These are phyloP conservation scores for Aspergillus hiratsukae DNA, from an alignment of 2,329 filamentous ascomycete species.

Conservation along the genomic window DNA sequence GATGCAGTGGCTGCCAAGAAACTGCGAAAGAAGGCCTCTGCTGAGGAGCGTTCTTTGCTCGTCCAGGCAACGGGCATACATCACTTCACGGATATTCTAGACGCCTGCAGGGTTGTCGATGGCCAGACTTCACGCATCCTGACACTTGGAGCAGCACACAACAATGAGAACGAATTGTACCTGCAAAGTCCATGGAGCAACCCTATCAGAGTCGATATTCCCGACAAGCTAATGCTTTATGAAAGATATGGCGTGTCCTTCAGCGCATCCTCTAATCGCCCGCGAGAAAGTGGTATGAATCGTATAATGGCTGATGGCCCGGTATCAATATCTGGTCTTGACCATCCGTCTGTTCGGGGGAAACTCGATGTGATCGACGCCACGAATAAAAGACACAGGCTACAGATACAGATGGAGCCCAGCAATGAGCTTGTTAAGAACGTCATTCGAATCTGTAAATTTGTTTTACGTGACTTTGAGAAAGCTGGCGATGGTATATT, in stretches of 20 bases:
- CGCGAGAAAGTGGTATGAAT: constrained; percentile 50
- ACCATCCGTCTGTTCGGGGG: constrained; percentile 56
- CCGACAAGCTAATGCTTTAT: constrained; percentile 53
- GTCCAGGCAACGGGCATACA: constrained; percentile 45
- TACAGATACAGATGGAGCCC: constrained; percentile 65
- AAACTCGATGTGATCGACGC: constrained; percentile 63
- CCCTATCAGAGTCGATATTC: constrained; percentile 62
- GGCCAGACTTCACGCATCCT: constrained; percentile 64
- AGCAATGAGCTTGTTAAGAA: constrained; percentile 58
- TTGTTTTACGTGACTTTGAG: constrained; percentile 57
- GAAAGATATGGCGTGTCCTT: constrained; percentile 59
- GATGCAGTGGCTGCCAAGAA: constrained; percentile 24
- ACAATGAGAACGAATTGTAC: constrained; percentile 63
- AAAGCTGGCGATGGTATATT: constrained; percentile 57
- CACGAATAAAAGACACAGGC: constrained; percentile 59
- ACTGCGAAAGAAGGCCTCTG: constrained; percentile 15
- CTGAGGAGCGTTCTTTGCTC: constrained; percentile 23
- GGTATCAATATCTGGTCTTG: constrained; percentile 48
- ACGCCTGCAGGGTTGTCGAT: constrained; percentile 68
- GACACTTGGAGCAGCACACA: constrained; percentile 61
- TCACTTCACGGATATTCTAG: constrained; percentile 63
- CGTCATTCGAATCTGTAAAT: constrained; percentile 59
- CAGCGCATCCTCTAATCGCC: constrained; percentile 46
- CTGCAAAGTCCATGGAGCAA: constrained; percentile 72
- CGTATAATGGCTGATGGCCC: constrained; percentile 43